These are phyloP conservation scores for Aspergillus sp. DNA, from an alignment of 2,329 filamentous ascomycete genomes.

Conservation along the genomic window DNA sequence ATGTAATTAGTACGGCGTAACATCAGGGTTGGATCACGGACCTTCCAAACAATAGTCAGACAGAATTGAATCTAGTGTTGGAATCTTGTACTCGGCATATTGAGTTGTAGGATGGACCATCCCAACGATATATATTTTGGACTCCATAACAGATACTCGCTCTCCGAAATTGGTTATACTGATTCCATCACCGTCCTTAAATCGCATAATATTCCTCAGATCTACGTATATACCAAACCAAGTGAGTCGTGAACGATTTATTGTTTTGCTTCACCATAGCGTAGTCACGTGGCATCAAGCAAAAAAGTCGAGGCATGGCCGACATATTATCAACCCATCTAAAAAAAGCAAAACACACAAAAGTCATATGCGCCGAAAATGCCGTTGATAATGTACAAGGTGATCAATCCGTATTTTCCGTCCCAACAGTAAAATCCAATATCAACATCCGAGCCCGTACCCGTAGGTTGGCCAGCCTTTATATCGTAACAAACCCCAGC, in stretches of 20 bases:
- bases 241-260: not conserved
- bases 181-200: too few species aligned
- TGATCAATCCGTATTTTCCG: slow-evolving; percentile 17
- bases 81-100: not conserved
- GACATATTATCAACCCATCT: not conserved
- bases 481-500: not conserved
- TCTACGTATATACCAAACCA: not conserved
- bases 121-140: not conserved
- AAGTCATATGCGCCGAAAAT: slow-evolving; percentile 31
- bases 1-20: not conserved
- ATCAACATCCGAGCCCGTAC: slow-evolving; percentile 9
- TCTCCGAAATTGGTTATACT: too few species aligned
- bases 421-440: slow-evolving; percentile 26
- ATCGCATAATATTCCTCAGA: too few species aligned
- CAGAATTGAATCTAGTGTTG: not conserved
- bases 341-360: not conserved
- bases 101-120: not conserved
- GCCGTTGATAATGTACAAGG: slow-evolving; percentile 25
- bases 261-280: not conserved
- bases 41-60: not conserved
- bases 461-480: not conserved
- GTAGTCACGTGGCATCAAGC: not conserved
- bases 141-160: too few species aligned
- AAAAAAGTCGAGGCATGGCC: too few species aligned
- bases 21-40: not conserved